phyloP scores from a whole-genome alignment of 495 filamentous ascomycete genomes.

The Penicillium turbatum region DNA sequence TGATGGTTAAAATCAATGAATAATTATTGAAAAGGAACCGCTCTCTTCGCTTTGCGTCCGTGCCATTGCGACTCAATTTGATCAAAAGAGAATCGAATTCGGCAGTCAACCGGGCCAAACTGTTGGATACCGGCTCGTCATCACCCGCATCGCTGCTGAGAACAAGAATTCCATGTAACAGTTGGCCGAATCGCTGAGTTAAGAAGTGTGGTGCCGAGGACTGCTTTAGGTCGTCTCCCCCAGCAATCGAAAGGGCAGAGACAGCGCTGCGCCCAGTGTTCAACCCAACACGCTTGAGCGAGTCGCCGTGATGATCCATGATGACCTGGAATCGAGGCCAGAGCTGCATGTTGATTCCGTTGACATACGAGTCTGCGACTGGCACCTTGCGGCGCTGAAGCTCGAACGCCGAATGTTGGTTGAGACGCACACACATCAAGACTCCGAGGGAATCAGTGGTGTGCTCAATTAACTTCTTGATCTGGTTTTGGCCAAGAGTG shows the following conservation, averaged over 20 bases:
- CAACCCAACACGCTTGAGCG: conserved; percentile 58
- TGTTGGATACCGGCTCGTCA: conserved; percentile 84
- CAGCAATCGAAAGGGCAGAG: conserved; percentile 53
- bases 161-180: conserved; percentile 76
- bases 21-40: conserved; percentile 94
- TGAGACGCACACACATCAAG: conserved; percentile 85
- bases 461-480: conserved; percentile 68
- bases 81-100: conserved; percentile 77
- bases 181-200: conserved; percentile 88
- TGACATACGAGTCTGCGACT: conserved; percentile 84
- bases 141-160: conserved; percentile 85
- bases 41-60: conserved; percentile 73
- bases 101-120: conserved; percentile 65
- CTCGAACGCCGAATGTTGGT: conserved; percentile 89
- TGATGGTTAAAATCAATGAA: conserved; percentile 82
- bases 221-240: conserved; percentile 54
- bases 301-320: conserved; percentile 90
- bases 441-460: conserved; percentile 82
- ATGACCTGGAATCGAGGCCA: conserved; percentile 94
- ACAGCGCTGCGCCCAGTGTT: conserved; percentile 50
- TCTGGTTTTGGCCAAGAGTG: conserved; percentile 68
- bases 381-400: conserved; percentile 88
- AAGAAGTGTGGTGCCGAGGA: conserved; percentile 86
- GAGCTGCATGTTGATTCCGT: conserved; percentile 89
- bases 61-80: conserved; percentile 61